phyloP scores from a whole-genome alignment of 2,329 filamentous ascomycete species.

The Fusarium keratoplasticum region DNA sequence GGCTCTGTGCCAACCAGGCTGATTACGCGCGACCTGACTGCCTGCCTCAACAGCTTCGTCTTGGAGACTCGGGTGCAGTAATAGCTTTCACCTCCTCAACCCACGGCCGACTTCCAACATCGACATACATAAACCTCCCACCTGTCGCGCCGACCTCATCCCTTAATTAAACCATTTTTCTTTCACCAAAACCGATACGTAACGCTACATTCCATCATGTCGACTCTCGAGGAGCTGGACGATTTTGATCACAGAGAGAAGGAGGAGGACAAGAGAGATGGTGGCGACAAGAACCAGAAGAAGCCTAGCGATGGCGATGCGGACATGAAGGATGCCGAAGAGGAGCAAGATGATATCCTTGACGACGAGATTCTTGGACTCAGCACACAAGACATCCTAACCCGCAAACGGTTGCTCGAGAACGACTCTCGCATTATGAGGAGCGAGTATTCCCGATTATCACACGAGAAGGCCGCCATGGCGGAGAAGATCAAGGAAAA shows the following conservation, averaged over 20 bases:
- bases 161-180: not conserved
- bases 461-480: slow-evolving; percentile 96
- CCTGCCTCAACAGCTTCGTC: slow-evolving; percentile 41
- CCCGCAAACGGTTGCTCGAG: slow-evolving; percentile 89
- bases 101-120: slow-evolving; percentile 8
- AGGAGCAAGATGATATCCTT: slow-evolving; percentile 81
- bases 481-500: slow-evolving; percentile 99
- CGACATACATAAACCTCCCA: not conserved
- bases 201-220: slow-evolving; percentile 68
- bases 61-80: slow-evolving; percentile 26
- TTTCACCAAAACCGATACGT: not conserved
- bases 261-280: slow-evolving; percentile 70
- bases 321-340: slow-evolving; percentile 89
- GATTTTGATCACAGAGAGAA: slow-evolving; percentile 85
- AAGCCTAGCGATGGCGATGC: slow-evolving; percentile 77
- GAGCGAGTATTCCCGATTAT: slow-evolving; percentile 93
- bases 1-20: slow-evolving; percentile 32
- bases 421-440: slow-evolving; percentile 99
- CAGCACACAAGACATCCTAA: slow-evolving; percentile 94
- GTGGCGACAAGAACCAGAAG: slow-evolving; percentile 50
- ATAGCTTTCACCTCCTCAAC: slow-evolving; percentile 26
- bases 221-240: slow-evolving; percentile 91
- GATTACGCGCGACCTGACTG: slow-evolving; percentile 49
- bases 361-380: slow-evolving; percentile 94
- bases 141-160: not conserved